Evolutionary conservation across 768 basidiomycete genomes (phyloP), one percentile per base, ranked within the genome.

Genomic region (Tulasnella sp.): DNA sequence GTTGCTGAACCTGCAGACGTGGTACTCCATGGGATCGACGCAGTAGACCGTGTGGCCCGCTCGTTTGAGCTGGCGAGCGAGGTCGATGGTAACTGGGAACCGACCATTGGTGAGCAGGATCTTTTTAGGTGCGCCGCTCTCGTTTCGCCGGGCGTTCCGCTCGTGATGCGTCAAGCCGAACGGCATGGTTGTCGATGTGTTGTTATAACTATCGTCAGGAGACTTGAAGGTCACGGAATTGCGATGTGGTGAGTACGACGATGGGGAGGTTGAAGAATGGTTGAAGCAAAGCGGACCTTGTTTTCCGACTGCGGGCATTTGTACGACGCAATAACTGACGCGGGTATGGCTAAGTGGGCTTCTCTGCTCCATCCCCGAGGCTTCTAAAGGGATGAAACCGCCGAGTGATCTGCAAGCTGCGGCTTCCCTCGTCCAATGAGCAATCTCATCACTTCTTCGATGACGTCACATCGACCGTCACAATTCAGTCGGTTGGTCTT

Each of bases 91-190:
- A 40, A 72, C 71, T 19, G 71, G 71, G 62, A 72, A 72, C 2
- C 71, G 71, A n/a, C 71, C 71, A 41, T 72, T 72, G 36, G 71
- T 65, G n/a, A 72, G 71, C 36, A 72, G 41, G 3, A 72, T 72
- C 14, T 29, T 22, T 59, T 59, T 59, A 11, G 52, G 52, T 59
- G 6, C 52, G 8, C 52, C 52, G 22, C 52, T 59, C 32, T 59
- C 52, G 52, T 59, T 59, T 17, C 9, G 19, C 12, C 52, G 52
- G 12, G 22, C 32, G 22, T 59, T 59, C 0, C 52, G 52, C 22
- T 59, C 52, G 52, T 59, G 52, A 29, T 59, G 52, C 19, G 19
- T 59, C 1, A 59, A 29, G 22, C 52, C 52, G 5, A 59, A 59
- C 52, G 26, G 19, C 52, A 59, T 59, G 52, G n/a, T n/a, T n/a